Evolutionary conservation across 768 basidiomycete genomes (phyloP), one percentile per base, ranked within the genome.

Genomic region (Hericium coralloides): DNA sequence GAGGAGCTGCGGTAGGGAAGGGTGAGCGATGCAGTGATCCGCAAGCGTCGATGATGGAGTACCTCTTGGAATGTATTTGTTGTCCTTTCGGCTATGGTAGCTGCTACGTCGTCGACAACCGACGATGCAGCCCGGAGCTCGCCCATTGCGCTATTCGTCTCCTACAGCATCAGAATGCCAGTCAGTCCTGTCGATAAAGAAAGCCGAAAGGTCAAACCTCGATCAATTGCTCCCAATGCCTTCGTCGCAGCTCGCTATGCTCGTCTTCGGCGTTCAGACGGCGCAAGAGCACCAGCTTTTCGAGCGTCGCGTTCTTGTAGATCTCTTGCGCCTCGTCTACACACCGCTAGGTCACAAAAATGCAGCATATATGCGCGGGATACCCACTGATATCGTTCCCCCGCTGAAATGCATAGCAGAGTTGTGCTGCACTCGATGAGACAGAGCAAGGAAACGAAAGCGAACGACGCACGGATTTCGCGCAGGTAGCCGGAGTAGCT

Each of bases 401-500:
- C 7, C 52, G 54, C 45, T 63, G 60, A 43, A 58, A 63, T 7
- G 62, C 55, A 38, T 56, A 52, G 39, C 62, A 63, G 17, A 63
- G 25, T 45, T 63, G 62, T 10, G 62, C 62, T 63, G 14, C 8
- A 15, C 18, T 31, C 10, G 3, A 12, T 36, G 18, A 18, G 55
- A 15, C 25, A 14, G 7, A 20, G 26, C 38, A 15, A 37, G 5
- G 14, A 26, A 6, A 18, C 15, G 25, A 37, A 1, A 12, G 41
- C 10, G 17, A 5, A 18, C n/a, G 12, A 48, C 55, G 12, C 49
- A 63, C 62, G 62, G 9, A 63, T 63, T 53, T 63, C 62, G 31
- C 62, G 53, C 17, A 63, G 26, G 50, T 61, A 63, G 0, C 62
- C 62, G 38, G 62, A 63, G 52, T 63, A 63, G 51, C 62, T 63